Percentiles rank a stretch among this genome's conserved stretches.
phyloP scores from a whole-genome alignment of 495 filamentous ascomycete species.

The Aspergillus hancockii region DNA sequence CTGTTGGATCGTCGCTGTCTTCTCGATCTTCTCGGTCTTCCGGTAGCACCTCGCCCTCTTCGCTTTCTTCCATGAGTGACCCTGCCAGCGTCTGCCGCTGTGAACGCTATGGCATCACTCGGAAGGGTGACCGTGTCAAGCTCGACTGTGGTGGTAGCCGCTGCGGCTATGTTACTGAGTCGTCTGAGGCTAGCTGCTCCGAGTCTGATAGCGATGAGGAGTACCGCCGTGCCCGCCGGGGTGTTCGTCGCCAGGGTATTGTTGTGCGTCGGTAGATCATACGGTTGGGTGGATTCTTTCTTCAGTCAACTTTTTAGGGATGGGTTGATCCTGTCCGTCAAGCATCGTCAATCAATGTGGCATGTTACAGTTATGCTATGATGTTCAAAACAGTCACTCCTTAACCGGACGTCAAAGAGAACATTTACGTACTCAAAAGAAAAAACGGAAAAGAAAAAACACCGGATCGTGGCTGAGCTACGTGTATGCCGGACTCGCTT shows the following conservation, averaged over 20 bases:
- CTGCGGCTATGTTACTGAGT: constrained; percentile 72
- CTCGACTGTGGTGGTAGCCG: constrained; percentile 87
- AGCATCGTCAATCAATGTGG: constrained; percentile 8
- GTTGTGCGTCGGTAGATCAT: constrained; percentile 59
- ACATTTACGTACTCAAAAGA: constrained; percentile 20
- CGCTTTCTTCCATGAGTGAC: constrained; percentile 72
- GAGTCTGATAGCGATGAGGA: constrained; percentile 65
- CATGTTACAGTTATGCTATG: constrained; percentile 11
- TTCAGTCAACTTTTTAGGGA: background rate
- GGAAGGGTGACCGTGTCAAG: constrained; percentile 87
- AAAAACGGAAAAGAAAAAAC: constrained; percentile 6
- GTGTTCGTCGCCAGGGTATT: constrained; percentile 73
- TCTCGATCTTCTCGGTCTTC: constrained; percentile 75
- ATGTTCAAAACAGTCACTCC: constrained; percentile 6
- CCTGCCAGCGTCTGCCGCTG: constrained; percentile 75
- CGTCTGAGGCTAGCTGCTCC: constrained; percentile 52
- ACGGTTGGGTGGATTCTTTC: background rate
- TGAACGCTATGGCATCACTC: constrained; percentile 94
- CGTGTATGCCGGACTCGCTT: constrained; percentile 26
- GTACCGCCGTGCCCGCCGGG: constrained; percentile 43
- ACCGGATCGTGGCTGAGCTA: constrained; percentile 9
- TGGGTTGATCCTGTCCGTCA: background rate
- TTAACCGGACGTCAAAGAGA: background rate
- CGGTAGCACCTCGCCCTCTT: constrained; percentile 69
- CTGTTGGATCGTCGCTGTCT: constrained; percentile 70